Base-by-base conservation (phyloP, 2,329 filamentous ascomycete species). In the Lachnum nothofagi region DNA sequence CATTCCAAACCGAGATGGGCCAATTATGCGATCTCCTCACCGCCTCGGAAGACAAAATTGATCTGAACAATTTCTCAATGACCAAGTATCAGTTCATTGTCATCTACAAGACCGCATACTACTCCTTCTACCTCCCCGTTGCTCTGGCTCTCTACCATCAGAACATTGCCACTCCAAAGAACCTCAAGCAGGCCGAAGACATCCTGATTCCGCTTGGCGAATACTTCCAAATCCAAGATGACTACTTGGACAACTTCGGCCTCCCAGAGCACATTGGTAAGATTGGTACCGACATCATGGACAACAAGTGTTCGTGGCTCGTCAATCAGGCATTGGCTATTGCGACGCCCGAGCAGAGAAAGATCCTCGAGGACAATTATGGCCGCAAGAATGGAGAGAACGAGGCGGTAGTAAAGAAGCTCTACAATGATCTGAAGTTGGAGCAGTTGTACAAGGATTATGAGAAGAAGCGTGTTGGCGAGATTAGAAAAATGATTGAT, bases 251-350 rank as follows among this genome's bases (percentile, higher is more conserved):
- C 77, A 95, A 94, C 74, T 98, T 93, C 66, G 93, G 91, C 62
- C 84, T 91, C 61, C 90, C 93, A 33, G 82, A 89, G 64, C 81
- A 90, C 65, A 93, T 98, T 67, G 93, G 93, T 70, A 98, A 98
- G 82, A 95, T 97, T 58, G 93, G 93, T 59, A 98, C 93, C 52
- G 93, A 98, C 66, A 98, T 98, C 70, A 85, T 91, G 78, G 93
- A 98, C 75, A 98, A 98, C 81, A 98, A 98, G 80, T 98, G 93
- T 79, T 94, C 88, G 35, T 98, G 93, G 93, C 76, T 98, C 52
- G 80, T 98, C 71, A 98, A 98, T 79, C 85, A 95, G 72, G 93
- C 93, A 40, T 77, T 98, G 51, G 78, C 83, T 68, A 79, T 85
- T 54, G 86, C 81, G 57, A 91, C 79, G 2, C 83, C 88, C 1